Percentiles rank a stretch among this genome's conserved stretches.
Conservation (phyloP, 2,329 filamentous ascomycete genomes). For the Diaporthe citrichinensis region DNA sequence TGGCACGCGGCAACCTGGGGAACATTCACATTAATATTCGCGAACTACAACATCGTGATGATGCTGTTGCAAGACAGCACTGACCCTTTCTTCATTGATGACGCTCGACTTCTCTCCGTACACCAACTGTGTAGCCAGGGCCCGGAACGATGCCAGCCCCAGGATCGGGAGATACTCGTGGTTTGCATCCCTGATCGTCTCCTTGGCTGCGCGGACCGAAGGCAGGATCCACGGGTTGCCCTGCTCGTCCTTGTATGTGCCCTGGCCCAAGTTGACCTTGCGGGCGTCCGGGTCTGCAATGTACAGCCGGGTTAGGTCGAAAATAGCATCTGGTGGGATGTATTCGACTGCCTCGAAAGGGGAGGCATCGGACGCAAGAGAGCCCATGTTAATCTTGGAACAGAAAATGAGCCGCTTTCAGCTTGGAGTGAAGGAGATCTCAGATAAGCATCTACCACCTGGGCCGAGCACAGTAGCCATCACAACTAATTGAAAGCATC, state of each 20-base stretch:
- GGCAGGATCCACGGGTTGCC: constrained; percentile 56
- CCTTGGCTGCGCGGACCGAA: constrained; percentile 49
- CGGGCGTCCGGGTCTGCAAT: constrained; percentile 47
- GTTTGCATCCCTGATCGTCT: constrained; percentile 41
- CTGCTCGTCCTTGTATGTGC: constrained; percentile 56
- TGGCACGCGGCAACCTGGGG: constrained; percentile 45
- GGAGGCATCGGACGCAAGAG: background rate
- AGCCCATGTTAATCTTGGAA: background rate
- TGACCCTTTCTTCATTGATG: constrained; percentile 48
- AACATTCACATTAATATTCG: background rate
- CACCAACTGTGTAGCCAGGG: constrained; percentile 50
- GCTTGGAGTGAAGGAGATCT: too few relatives aligned
- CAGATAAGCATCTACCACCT: too few relatives aligned
- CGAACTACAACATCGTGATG: too few relatives aligned
- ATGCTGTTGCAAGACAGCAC: constrained; percentile 17
- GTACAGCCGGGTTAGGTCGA: constrained; percentile 44
- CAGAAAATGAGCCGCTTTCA: background rate
- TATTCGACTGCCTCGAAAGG: constrained; percentile 31
- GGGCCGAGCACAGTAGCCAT: background rate
- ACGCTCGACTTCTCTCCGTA: constrained; percentile 47
- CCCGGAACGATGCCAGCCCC: constrained; percentile 50
- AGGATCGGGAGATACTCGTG: constrained; percentile 58
- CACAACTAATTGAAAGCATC: background rate
- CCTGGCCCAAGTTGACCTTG: constrained; percentile 56
- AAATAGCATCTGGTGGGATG: constrained; percentile 38